A percentile compares a stretch with the other conserved stretches of the same genome.
These are phyloP conservation scores for Pseudocercospora macadamiae DNA, from an alignment of 2,329 filamentous ascomycete genomes.

Conservation along the genomic window DNA sequence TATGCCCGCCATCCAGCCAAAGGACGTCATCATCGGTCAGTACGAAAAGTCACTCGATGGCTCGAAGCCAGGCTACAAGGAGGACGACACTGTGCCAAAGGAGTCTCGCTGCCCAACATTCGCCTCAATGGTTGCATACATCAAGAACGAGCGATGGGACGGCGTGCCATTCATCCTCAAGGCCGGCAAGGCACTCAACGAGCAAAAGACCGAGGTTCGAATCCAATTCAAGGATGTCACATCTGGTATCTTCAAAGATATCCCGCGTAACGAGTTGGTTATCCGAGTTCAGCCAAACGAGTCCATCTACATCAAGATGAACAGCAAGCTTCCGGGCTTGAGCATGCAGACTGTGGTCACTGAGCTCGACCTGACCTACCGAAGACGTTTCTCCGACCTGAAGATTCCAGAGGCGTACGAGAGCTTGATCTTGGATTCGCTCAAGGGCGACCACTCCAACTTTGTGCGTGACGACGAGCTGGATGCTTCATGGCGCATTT, in stretches of 20 bases:
- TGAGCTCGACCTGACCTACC: conserved; percentile 96
- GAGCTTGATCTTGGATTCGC: conserved; percentile 91
- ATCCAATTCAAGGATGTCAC: conserved; percentile 99
- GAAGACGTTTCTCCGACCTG: conserved; percentile 95
- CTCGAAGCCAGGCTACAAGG: conserved; percentile 96
- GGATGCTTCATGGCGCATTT: conserved; percentile 97
- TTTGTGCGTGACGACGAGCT: conserved; percentile 97
- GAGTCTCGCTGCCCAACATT: conserved; percentile 98
- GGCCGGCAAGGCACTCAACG: conserved; percentile 95
- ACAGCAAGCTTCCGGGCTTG: conserved; percentile 96
- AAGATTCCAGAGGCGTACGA: conserved; percentile 99
- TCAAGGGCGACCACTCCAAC: conserved; percentile 99
- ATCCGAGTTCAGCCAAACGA: conserved; percentile 99
- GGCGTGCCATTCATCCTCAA: conserved; percentile 99
- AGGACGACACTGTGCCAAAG: conserved; percentile 97
- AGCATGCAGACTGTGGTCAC: conserved; percentile 99
- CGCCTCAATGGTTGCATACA: conserved; percentile 94
- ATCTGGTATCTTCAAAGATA: conserved; percentile 99
- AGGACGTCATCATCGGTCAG: conserved; percentile 99
- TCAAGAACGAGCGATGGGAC: conserved; percentile 99
- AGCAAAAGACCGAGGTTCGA: conserved; percentile 99
- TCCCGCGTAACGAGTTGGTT: conserved; percentile 97
- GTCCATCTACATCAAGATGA: conserved; percentile 99
- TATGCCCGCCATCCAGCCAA: conserved; percentile 93
- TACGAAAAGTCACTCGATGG: conserved; percentile 96